These are phyloP conservation scores for Tolypocladium ophioglossoides DNA, from an alignment of 2,329 filamentous ascomycete species.

Conservation along the genomic window DNA sequence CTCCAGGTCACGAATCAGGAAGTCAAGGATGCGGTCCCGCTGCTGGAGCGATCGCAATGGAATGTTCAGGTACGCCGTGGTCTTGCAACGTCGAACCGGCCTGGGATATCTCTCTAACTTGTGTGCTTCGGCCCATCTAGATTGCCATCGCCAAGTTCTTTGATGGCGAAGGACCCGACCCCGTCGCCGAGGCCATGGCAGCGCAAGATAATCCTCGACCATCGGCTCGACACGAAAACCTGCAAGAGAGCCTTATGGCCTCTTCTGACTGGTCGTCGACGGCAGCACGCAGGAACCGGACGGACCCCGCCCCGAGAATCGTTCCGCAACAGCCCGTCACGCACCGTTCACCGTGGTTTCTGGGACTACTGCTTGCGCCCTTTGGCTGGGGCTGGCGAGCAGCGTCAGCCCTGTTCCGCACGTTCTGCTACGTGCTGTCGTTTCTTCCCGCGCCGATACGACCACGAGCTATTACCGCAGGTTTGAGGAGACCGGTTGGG, in stretches of 20 bases:
- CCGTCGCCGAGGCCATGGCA: conserved; percentile 64
- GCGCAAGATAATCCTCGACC: conserved; percentile 52
- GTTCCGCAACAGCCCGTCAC: conserved; percentile 64
- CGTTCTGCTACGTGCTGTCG: conserved; percentile 68
- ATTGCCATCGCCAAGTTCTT: conserved; percentile 98
- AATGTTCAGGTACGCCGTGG: conserved; percentile 64
- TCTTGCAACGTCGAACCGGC: not conserved
- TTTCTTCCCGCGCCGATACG: conserved; percentile 62
- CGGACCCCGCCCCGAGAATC: conserved; percentile 70
- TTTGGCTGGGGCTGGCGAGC: conserved; percentile 69
- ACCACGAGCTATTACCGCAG: conserved; percentile 40
- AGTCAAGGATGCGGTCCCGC: conserved; percentile 59
- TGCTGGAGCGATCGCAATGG: conserved; percentile 86
- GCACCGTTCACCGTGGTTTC: conserved; percentile 61
- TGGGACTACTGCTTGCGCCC: conserved; percentile 71
- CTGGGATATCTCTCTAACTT: not conserved
- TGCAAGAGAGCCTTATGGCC: conserved; percentile 48
- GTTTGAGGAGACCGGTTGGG: conserved; percentile 52
- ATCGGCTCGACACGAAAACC: conserved; percentile 59
- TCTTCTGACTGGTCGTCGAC: conserved; percentile 11
- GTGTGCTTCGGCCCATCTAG: conserved; percentile 29
- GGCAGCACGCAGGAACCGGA: conserved; percentile 17
- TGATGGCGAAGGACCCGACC: conserved; percentile 83
- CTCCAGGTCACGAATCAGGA: conserved; percentile 81
- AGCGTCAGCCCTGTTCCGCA: conserved; percentile 57